phyloP scores from a whole-genome alignment of 2,329 filamentous ascomycete genomes.

The Neopestalotiopsis rosae region DNA sequence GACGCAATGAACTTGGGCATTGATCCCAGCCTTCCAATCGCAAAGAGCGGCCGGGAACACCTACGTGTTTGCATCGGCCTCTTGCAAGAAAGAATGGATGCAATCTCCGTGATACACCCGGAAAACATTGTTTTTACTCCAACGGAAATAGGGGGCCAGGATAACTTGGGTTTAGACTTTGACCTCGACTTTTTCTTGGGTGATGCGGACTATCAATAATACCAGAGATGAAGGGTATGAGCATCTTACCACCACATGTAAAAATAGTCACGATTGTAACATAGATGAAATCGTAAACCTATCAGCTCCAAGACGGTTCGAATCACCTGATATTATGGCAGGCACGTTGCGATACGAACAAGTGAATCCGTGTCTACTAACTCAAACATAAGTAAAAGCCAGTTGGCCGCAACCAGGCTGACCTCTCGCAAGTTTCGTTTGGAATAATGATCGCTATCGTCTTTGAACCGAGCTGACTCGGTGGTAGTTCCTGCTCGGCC shows the following conservation, averaged over 20 bases:
- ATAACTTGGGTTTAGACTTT: constrained; percentile 30
- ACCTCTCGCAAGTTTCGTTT: too few species aligned
- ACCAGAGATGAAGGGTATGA: too few species aligned
- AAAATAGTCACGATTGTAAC: too few species aligned
- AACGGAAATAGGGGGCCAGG: constrained; percentile 22
- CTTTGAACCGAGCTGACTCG: background rate
- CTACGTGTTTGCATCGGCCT: constrained; percentile 37
- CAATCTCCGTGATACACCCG: constrained; percentile 19
- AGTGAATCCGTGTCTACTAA: too few species aligned
- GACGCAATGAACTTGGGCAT: constrained; percentile 38
- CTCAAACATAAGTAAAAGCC: too few species aligned
- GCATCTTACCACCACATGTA: background rate
- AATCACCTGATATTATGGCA: too few species aligned
- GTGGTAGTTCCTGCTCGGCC: background rate
- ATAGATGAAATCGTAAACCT: too few species aligned
- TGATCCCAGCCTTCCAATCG: constrained; percentile 33
- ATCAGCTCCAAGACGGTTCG: too few species aligned
- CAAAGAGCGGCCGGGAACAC: constrained; percentile 38
- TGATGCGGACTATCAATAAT: constrained; percentile 23
- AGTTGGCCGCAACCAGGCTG: too few species aligned
- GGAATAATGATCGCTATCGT: too few species aligned
- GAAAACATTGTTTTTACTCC: constrained; percentile 27
- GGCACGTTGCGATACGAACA: too few species aligned
- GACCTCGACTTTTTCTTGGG: constrained; percentile 35
- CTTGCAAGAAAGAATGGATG: constrained; percentile 27